Conservation (phyloP, 225 moss, liverwort and hornwort species). For the Neckera pumila region DNA sequence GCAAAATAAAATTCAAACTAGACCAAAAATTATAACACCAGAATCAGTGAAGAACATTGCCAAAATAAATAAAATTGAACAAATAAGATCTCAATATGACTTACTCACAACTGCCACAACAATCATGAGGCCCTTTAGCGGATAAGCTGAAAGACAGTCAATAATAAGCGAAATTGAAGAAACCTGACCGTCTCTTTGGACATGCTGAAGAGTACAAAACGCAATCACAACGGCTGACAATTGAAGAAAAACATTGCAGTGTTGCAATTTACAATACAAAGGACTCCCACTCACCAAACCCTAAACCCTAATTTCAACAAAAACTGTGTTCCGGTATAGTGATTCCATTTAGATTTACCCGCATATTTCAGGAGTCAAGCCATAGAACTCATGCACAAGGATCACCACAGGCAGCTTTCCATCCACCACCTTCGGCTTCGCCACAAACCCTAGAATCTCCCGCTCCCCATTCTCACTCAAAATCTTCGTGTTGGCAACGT, state of each 20-base stretch:
- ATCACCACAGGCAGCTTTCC: constrained; percentile 29
- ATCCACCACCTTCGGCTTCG: constrained; percentile 8
- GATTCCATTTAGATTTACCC: constrained; percentile 4
- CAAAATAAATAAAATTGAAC: not conserved
- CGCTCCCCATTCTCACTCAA: constrained; percentile 1
- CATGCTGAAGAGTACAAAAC: not conserved
- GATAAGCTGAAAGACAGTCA: not conserved
- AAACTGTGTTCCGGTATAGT: not conserved
- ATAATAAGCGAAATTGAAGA: not conserved
- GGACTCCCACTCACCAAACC: not conserved
- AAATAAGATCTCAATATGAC: not conserved
- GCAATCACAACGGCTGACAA: not conserved
- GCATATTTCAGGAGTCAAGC: constrained; percentile 47
- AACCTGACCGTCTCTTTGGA: not conserved
- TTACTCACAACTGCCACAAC: not conserved
- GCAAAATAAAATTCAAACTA: not conserved
- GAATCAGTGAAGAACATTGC: not conserved
- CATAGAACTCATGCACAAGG: constrained; percentile 43
- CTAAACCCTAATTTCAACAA: not conserved
- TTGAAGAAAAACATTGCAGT: not conserved
- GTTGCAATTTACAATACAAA: not conserved
- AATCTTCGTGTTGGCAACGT: constrained; percentile 24
- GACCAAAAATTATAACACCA: too few species aligned
- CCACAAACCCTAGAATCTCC: constrained; percentile 34
- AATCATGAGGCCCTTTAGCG: not conserved